Evolutionary conservation across 495 filamentous ascomycete species (phyloP), one percentile per base, ranked within the genome.

Genomic region (Xylaria cubensis): DNA sequence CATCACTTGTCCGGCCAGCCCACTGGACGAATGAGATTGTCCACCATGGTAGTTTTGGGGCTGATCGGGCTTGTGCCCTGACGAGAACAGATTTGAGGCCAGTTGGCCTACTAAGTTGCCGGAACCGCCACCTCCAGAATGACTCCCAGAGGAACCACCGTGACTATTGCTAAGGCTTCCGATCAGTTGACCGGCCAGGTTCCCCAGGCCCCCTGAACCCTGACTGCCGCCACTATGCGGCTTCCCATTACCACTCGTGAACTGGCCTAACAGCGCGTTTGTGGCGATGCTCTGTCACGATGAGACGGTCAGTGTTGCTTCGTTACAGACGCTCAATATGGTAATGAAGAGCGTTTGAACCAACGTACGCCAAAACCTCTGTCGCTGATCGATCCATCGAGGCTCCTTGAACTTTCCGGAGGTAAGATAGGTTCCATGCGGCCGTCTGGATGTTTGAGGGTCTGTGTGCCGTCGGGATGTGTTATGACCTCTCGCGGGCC

Each of bases 401-500:
- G 78, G 26, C 80, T 80, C 58, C 84, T 78, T 12, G 75, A 82
- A 32, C 80, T 79, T 51, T 80, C 80, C 5, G 82, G 50, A 0
- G 80, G 80, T 46, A 82, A 51, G 32, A 86, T 75, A 12, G 86
- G 86, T 75, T 88, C 86, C 75, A 87, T 78, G 29, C 79, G 77
- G 32, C 87, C 87, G 72, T 88, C 86, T 17, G 85, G 76, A 69
- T 86, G 79, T 63, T 83, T 80, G 34, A 84, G 78, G 29, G 83
- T 87, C 74, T 85, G 84, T 62, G 78, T 83, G 32, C 87, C 87
- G 75, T 88, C 87, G 13, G 83, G 81, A 71, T 88, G 85, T 32
- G 82, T 84, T 72, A 88, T 86, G 70, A 88, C 78, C 77, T 88
- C 79, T 42, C 75, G 76, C 56, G 76, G 74, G 50, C 78, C 75